Conservation (phyloP, 2,329 filamentous ascomycete species). For the Sarocladiaceae sp. region DNA sequence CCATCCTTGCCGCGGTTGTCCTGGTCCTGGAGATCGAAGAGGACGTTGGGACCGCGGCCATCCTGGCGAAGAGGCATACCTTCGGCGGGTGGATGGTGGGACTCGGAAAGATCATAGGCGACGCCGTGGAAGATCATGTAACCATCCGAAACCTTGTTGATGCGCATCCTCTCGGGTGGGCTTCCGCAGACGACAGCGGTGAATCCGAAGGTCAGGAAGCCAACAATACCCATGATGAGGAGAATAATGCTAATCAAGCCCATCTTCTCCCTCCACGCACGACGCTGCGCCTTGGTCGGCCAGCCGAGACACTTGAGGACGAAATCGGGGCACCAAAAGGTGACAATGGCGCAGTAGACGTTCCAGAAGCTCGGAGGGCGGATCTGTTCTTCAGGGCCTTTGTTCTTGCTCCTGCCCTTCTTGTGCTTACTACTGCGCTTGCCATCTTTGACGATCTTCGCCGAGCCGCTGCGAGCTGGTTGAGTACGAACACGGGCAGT, state of each 20-base stretch:
- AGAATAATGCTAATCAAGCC: slow-evolving; percentile 92
- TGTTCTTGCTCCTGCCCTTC: slow-evolving; percentile 21
- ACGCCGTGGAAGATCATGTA: slow-evolving; percentile 97
- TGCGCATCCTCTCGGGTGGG: slow-evolving; percentile 64
- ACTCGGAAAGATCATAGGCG: slow-evolving; percentile 76
- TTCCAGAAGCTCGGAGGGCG: slow-evolving; percentile 87
- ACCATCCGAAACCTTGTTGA: slow-evolving; percentile 73
- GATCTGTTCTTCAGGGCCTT: slow-evolving; percentile 55
- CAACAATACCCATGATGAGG: slow-evolving; percentile 79
- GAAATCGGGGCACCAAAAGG: slow-evolving; percentile 89
- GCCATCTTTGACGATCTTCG: slow-evolving; percentile 48
- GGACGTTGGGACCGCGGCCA: slow-evolving; percentile 61
- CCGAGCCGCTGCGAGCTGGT: slow-evolving; percentile 41
- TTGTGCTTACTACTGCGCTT: slow-evolving; percentile 36
- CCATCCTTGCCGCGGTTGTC: slow-evolving; percentile 77
- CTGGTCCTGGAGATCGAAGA: slow-evolving; percentile 78
- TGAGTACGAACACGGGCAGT: slow-evolving; percentile 20
- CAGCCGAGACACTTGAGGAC: slow-evolving; percentile 81
- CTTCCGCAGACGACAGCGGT: slow-evolving; percentile 77
- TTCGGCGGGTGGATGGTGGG: slow-evolving; percentile 70
- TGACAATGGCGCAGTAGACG: slow-evolving; percentile 87
- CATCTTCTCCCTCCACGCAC: slow-evolving; percentile 98
- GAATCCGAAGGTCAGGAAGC: slow-evolving; percentile 95
- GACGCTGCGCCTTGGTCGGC: slow-evolving; percentile 75
- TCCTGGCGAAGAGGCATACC: slow-evolving; percentile 58